These are phyloP conservation scores for Melanomma pulvis-pyrius DNA, from an alignment of 495 filamentous ascomycete species.

Conservation along the genomic window DNA sequence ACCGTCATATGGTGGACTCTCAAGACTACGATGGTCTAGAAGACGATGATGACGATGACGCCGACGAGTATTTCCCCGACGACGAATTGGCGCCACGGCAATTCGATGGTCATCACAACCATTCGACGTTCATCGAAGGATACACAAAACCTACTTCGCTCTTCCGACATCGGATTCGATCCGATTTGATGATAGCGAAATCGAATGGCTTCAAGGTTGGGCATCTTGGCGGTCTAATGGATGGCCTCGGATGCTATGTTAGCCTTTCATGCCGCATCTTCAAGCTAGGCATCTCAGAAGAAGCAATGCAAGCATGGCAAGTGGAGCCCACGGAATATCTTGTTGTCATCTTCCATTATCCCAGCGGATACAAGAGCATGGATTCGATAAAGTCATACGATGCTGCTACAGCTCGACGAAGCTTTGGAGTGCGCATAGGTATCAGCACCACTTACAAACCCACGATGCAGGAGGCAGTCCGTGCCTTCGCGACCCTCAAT, in stretches of 20 bases:
- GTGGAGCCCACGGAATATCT: slow-evolving; percentile 69
- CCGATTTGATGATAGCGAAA: slow-evolving; percentile 65
- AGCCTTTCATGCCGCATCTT: slow-evolving; percentile 68
- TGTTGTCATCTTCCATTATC: slow-evolving; percentile 74
- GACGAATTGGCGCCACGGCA: slow-evolving; percentile 17
- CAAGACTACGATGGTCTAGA: slow-evolving; percentile 36
- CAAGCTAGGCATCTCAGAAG: slow-evolving; percentile 75
- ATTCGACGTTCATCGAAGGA: background rate
- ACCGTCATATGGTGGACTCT: slow-evolving; percentile 44
- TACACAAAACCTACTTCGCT: slow-evolving; percentile 21
- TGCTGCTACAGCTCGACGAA: slow-evolving; percentile 31
- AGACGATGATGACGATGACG: slow-evolving; percentile 42
- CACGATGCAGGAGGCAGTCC: slow-evolving; percentile 51
- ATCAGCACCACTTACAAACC: slow-evolving; percentile 61
- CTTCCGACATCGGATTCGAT: slow-evolving; percentile 51
- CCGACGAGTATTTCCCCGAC: slow-evolving; percentile 37
- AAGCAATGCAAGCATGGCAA: slow-evolving; percentile 78
- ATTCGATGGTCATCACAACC: background rate
- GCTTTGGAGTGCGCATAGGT: slow-evolving; percentile 53
- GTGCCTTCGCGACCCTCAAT: slow-evolving; percentile 51
- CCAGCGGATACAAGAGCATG: slow-evolving; percentile 58
- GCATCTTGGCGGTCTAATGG: slow-evolving; percentile 54
- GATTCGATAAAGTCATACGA: slow-evolving; percentile 49
- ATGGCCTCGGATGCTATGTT: slow-evolving; percentile 53
- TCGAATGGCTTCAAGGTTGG: slow-evolving; percentile 77